phyloP scores from a whole-genome alignment of 2,329 filamentous ascomycete species.

The Phialemoniopsis sp. region DNA sequence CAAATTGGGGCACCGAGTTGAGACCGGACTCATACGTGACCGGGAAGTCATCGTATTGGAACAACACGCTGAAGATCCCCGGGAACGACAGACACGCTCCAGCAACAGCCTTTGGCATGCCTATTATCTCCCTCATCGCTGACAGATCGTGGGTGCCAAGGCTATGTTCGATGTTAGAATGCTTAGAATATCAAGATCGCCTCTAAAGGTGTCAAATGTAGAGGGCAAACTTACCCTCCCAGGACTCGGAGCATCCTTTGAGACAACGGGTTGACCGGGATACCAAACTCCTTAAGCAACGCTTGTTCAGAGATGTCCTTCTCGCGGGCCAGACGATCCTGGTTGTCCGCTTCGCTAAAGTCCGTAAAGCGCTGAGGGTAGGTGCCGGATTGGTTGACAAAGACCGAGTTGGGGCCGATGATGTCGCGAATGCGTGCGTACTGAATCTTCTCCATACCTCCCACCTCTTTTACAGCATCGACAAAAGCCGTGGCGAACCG shows the following conservation, averaged over 20 bases:
- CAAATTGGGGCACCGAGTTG: constrained; percentile 46
- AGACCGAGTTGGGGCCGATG: constrained; percentile 48
- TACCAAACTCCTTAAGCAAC: constrained; percentile 21
- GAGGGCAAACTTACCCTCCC: constrained; percentile 14
- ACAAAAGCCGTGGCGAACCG: constrained; percentile 54
- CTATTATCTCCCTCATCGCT: constrained; percentile 49
- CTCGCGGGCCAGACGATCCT: constrained; percentile 14
- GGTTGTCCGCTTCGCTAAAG: constrained; percentile 18
- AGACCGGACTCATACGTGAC: constrained; percentile 55
- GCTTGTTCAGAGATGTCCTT: constrained; percentile 21
- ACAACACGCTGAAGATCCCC: constrained; percentile 31
- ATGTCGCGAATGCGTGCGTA: constrained; percentile 45
- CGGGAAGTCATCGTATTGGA: constrained; percentile 40
- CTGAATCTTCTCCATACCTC: constrained; percentile 41
- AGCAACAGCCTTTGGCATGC: constrained; percentile 36
- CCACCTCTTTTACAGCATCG: constrained; percentile 50
- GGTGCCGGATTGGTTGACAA: constrained; percentile 43
- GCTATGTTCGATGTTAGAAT: no score
- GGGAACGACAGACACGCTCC: constrained; percentile 27
- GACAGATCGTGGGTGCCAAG: constrained; percentile 51
- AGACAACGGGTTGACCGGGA: constrained; percentile 18
- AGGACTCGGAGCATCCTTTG: constrained; percentile 17
- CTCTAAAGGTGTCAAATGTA: no score
- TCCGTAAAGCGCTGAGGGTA: constrained; percentile 39
- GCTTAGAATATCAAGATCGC: no score